Evolutionary conservation across 2,329 filamentous ascomycete genomes (phyloP), one percentile per base, ranked within the genome.

Genomic region (Capronia epimyces): DNA sequence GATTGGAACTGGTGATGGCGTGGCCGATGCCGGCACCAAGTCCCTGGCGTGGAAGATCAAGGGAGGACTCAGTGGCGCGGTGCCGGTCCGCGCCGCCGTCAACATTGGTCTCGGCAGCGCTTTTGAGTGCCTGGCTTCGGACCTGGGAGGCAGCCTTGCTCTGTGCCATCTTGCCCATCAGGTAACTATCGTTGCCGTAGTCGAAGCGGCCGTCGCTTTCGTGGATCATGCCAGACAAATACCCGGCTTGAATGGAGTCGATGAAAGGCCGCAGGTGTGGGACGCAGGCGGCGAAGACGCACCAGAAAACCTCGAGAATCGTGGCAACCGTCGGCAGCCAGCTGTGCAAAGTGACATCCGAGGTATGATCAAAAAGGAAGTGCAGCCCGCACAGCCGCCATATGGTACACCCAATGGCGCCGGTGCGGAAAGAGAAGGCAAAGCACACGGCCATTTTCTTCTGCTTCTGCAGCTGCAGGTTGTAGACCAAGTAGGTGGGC

Each of bases 361-460:
- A 31, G 32, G 15, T 27, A 24, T 48, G 52, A 31, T 50, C 41
- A 43, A 50, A 54, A 31, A 54, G 48, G 12, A 15, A 13, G 15
- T 48, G 37, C 22, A 54, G 32, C 15, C 34, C 32, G 15, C 41
- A 34, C n/a, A 54, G 36, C 5, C 52, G 52, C 52, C 52, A 54
- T 2, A 48, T 36, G 16, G 52, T 48, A 40, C 52, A 51, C 13
- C 25, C 52, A 10, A 51, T 24, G 10, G 44, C 50, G 2, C 46
- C 21, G 1, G 43, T 44, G 12, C 53, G 50, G 29, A 50, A 56
- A 2, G 49, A 53, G 36, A 56, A 56, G 13, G 51, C 50, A 36
- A 50, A 53, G 21, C 50, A 53, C 24, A 63, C 56, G 3, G 53
- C 53, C 6, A 55, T 31, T 31, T 56, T 56, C 49, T 62, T 62